Evolutionary conservation across 768 basidiomycete genomes (phyloP), one percentile per base, ranked within the genome.

Genomic region (Saitozyma podzolica): DNA sequence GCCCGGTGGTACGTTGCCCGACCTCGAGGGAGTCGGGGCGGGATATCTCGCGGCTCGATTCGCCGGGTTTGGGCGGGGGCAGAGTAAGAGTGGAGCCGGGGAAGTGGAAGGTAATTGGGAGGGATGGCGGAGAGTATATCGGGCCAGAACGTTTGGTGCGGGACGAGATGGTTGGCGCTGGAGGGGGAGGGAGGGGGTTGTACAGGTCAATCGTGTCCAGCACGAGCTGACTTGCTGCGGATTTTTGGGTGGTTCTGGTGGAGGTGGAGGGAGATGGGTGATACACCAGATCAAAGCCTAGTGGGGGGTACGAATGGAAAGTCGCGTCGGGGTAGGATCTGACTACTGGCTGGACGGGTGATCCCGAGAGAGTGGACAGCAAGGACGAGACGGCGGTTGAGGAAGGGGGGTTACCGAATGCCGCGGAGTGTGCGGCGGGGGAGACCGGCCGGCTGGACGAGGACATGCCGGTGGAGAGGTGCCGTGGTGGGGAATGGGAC

Each of bases 211-310:
- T 83, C 40, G 87, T 86, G 50, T 91, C 87, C 20, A 92, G 79
- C 50, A 80, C 73, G 55, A 80, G 29, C 84, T 81, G 20, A 5
- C 29, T 83, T 56, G 51, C 10, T 52, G 39, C 3, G 13, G 51
- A 17, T 2, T 3, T 19, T 52, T 17, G 39, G 16, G 17, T 8
- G 81, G 9, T 37, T 37, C 8, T 58, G 45, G 54, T 59, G 6
- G 50, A 39, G 10, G 51, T 40, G 40, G 39, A 20, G 11, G 61
- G 8, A 40, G 79, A 79, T 6, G 91, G 91, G 20, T 83, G 67
- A 81, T 89, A 94, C 68, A 89, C 85, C 51, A 96, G 80, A 66
- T 92, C 94, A 70, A 95, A 71, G 10, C 94, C 94, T 40, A 94
- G 83, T 0, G 83, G 40, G 72, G 83, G 84, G 81, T 91, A 94